Conservation (phyloP, 2,329 filamentous ascomycete genomes). For the Gliomastix tumulicola region DNA sequence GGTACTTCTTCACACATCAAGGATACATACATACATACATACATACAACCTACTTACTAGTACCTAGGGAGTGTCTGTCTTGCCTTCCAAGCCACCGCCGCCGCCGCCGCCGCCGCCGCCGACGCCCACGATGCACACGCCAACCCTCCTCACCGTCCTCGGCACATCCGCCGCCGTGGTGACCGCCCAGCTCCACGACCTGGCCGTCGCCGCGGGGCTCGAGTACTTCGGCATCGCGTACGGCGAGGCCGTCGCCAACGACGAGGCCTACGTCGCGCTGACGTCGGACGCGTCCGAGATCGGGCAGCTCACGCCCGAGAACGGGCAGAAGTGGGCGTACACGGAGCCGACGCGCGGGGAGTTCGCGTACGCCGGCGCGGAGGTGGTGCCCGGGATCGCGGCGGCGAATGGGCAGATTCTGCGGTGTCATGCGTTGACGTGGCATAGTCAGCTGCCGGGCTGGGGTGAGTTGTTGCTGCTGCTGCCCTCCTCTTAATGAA, state of each 20-base stretch:
- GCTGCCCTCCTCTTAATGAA: no score
- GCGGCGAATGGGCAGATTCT: slow-evolving; percentile 41
- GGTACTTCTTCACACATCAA: no score
- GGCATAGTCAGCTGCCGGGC: slow-evolving; percentile 29
- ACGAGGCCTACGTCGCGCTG: slow-evolving; percentile 47
- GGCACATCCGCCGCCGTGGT: no score
- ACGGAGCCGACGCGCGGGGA: slow-evolving; percentile 48
- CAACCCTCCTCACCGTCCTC: no score
- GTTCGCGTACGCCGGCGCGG: slow-evolving; percentile 53
- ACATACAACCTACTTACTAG: no score
- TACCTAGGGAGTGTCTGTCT: no score
- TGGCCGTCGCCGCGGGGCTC: slow-evolving; percentile 48
- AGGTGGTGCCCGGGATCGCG: slow-evolving; percentile 42
- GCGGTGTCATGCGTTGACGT: slow-evolving; percentile 54
- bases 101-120: no score
- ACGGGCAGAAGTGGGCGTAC: slow-evolving; percentile 57
- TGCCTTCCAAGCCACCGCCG: no score
- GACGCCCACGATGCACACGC: no score
- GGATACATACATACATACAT: no score
- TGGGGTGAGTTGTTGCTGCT: no score
- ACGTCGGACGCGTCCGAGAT: slow-evolving; percentile 51
- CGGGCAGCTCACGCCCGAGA: slow-evolving; percentile 58
- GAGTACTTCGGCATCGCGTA: slow-evolving; percentile 60
- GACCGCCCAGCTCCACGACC: slow-evolving; percentile 35
- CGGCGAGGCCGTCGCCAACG: slow-evolving; percentile 48